Percentiles rank a stretch among this genome's conserved stretches.
Conservation (phyloP, 2,329 filamentous ascomycete genomes). For the Emmonsiellopsis sp. region DNA sequence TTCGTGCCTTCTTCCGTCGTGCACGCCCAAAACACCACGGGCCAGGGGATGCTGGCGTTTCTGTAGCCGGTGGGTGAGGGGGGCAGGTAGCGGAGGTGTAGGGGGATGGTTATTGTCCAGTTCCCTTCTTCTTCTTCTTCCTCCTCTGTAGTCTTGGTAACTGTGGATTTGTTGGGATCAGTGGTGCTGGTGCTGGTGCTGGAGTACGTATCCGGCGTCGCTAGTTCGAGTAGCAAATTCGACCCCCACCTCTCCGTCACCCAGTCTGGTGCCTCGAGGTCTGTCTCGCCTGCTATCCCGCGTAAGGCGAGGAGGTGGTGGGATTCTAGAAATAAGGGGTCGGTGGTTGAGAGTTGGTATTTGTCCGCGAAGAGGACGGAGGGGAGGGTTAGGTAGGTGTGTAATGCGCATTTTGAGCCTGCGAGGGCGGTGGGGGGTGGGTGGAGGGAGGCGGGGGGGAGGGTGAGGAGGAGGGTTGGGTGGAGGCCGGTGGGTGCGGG, state of each 20-base stretch:
- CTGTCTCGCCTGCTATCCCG: conserved; percentile 64
- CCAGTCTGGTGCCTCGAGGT: conserved; percentile 86
- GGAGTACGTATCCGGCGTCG: conserved; percentile 36
- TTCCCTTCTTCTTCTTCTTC: conserved; percentile 9
- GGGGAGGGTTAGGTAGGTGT: conserved; percentile 76
- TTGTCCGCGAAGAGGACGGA: conserved; percentile 74
- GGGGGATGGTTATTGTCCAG: conserved; percentile 50
- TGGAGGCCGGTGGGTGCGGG: conserved; percentile 69
- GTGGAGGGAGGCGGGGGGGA: conserved; percentile 44
- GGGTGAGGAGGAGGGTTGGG: conserved; percentile 61
- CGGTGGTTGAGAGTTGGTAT: conserved; percentile 59
- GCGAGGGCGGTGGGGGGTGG: conserved; percentile 29
- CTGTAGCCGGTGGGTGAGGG: conserved; percentile 49
- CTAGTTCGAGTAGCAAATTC: conserved; percentile 64
- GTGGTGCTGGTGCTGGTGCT: not conserved
- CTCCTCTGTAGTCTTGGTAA: not conserved
- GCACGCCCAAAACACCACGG: conserved; percentile 86
- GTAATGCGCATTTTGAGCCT: conserved; percentile 56
- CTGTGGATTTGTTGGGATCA: not conserved
- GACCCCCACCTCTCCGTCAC: conserved; percentile 69
- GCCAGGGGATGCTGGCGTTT: conserved; percentile 60
- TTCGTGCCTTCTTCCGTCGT: conserved; percentile 43
- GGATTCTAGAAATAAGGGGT: conserved; percentile 63
- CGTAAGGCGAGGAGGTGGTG: conserved; percentile 65
- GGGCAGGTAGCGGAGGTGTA: conserved; percentile 75